phyloP scores from a whole-genome alignment of 2,329 filamentous ascomycete genomes.

The Neofusicoccum parvum region DNA sequence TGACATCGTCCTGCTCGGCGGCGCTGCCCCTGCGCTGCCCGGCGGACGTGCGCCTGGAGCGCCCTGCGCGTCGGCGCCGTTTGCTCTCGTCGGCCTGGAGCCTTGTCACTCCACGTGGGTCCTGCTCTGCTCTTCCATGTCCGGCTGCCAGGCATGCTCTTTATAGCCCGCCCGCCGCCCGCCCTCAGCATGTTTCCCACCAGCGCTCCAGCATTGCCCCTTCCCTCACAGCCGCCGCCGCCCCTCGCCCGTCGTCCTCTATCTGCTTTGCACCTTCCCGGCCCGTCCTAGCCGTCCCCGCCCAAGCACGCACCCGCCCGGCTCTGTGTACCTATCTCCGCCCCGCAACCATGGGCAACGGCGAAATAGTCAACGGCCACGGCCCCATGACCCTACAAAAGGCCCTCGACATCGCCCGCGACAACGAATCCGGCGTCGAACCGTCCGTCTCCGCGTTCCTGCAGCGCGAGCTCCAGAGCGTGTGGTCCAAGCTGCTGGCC shows the following conservation, averaged over 20 bases:
- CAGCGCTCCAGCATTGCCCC: constrained; percentile 4
- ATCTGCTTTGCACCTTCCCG: constrained; percentile 27
- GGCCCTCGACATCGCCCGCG: constrained; percentile 75
- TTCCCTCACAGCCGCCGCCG: background rate
- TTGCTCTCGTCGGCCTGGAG: background rate
- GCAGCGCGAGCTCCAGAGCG: constrained; percentile 57
- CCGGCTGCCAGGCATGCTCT: background rate
- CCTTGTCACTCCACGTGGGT: constrained; percentile 20
- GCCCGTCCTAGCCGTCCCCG: constrained; percentile 30
- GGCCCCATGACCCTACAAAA: constrained; percentile 59
- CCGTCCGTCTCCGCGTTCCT: constrained; percentile 65
- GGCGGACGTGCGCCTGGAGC: background rate
- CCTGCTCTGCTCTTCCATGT: constrained; percentile 10
- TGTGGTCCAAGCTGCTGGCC: constrained; percentile 69
- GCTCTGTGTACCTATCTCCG: background rate
- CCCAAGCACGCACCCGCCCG: background rate
- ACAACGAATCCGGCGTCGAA: constrained; percentile 69
- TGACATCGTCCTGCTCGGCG: background rate
- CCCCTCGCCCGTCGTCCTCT: constrained; percentile 4
- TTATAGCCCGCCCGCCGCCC: constrained; percentile 15
- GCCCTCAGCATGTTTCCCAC: background rate
- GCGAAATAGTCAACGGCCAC: constrained; percentile 41
- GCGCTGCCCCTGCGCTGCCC: constrained; percentile 1
- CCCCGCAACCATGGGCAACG: constrained; percentile 41
- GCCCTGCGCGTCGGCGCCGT: constrained; percentile 8